Percentiles rank a stretch among this genome's conserved stretches.
phyloP scores from a whole-genome alignment of 2,329 filamentous ascomycete species.

The Xylariaceae sp. region DNA sequence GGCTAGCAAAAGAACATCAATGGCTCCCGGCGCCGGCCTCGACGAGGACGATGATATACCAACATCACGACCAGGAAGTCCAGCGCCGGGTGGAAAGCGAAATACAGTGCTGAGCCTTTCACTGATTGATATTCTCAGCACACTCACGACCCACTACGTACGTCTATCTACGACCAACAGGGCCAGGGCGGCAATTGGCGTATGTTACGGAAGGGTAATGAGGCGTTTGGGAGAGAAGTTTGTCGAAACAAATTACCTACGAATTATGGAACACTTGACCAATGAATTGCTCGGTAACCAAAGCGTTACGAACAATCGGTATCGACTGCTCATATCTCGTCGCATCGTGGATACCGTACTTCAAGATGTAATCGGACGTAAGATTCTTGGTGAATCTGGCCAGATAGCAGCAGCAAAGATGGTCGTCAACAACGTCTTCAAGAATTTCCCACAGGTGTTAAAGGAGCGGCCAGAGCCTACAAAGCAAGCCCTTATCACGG shows the following conservation, averaged over 20 bases:
- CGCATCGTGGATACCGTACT: constrained; percentile 81
- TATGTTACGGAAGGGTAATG: constrained; percentile 82
- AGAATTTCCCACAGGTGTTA: constrained; percentile 87
- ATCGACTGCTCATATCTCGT: constrained; percentile 78
- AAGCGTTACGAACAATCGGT: constrained; percentile 77
- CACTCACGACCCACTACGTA: constrained; percentile 76
- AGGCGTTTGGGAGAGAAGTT: constrained; percentile 73
- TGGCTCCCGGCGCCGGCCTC: constrained; percentile 55
- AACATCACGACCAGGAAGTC: constrained; percentile 63
- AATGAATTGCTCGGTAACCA: constrained; percentile 73
- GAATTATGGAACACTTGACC: constrained; percentile 76
- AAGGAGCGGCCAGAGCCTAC: constrained; percentile 84
- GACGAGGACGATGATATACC: constrained; percentile 68
- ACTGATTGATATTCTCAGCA: constrained; percentile 71
- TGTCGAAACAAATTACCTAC: constrained; percentile 78
- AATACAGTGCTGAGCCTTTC: constrained; percentile 69
- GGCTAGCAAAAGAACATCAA: constrained; percentile 52
- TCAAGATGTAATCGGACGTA: constrained; percentile 75
- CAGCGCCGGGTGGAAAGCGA: constrained; percentile 64
- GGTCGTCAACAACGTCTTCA: constrained; percentile 82
- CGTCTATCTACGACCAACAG: constrained; percentile 74
- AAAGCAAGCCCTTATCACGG: constrained; percentile 77
- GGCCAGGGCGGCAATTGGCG: constrained; percentile 74
- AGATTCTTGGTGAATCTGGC: constrained; percentile 83
- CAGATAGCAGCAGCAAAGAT: constrained; percentile 78